Evolutionary conservation across 2,329 filamentous ascomycete species (phyloP).

Genomic region (Epichloe brachyelytri): DNA sequence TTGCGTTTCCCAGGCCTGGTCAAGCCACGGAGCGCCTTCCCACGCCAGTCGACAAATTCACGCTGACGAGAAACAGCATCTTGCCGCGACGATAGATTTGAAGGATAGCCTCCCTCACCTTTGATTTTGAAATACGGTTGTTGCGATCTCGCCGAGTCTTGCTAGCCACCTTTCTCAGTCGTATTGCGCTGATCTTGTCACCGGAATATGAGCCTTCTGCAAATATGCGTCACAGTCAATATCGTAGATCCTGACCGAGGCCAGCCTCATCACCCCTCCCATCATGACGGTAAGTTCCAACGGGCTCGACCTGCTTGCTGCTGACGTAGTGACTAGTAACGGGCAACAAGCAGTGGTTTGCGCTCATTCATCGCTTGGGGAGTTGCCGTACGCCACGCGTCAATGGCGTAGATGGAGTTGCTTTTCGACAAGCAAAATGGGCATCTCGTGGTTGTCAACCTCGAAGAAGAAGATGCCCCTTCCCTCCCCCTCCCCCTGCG

Average conservation of each 20-base stretch:
- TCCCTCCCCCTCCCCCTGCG: no score
- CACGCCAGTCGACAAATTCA: background rate
- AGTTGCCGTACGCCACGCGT: conserved; percentile 1
- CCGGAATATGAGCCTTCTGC: background rate
- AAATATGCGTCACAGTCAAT: background rate
- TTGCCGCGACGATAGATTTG: background rate
- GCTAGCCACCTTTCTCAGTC: background rate
- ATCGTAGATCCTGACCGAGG: background rate
- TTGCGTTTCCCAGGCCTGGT: background rate
- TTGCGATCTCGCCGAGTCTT: no score
- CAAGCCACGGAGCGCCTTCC: background rate
- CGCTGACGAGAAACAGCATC: background rate
- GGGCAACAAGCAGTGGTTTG: background rate
- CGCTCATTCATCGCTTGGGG: background rate
- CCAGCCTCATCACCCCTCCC: background rate
- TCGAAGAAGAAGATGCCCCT: background rate
- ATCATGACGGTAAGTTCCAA: no score
- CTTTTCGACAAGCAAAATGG: background rate
- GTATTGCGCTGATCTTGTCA: background rate
- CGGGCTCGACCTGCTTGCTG: no score
- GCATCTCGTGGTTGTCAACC: background rate
- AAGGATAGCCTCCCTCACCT: no score
- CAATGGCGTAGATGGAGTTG: background rate
- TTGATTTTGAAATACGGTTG: no score
- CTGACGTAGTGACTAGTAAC: no score